Base-by-base conservation (phyloP, 257 asterid genomes). In the Perilla frutescens region DNA sequence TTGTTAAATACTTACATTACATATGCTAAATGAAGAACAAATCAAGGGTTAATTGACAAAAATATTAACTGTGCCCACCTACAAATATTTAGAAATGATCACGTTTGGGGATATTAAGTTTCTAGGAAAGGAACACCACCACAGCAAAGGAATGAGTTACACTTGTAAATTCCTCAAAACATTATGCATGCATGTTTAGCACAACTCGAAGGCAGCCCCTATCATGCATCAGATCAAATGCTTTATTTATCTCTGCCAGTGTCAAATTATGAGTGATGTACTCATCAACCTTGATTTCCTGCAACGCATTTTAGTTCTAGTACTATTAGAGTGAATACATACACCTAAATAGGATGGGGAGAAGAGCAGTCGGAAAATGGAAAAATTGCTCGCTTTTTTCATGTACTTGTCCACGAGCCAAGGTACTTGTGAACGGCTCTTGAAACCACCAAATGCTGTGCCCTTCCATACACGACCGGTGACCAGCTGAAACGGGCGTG, bases 401-500 rank as follows among this genome's bases (percentile, higher is more conserved):
- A 93, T 43, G 43, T 93, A 93, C 80, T 91, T 91, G 9, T 91
- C 97, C 13, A 93, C 98, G 29, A 93, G 96, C 91, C 94, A 85
- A 62, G 98, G 96, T 6, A 93, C 97, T 79, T 91, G 98, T 9
- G 98, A 91, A 62, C 97, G 96, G 77, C 96, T 91, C 84, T 93
- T 91, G 83, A 91, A 93, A 47, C 98, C 97, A 62, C 98, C 96
- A 82, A 93, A 93, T 6, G 97, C 96, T 1, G 98, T 93, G 71
- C 98, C 98, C 84, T 93, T 93, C 98, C 98, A 93, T 7, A 93
- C 98, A 43, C 98, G 98, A 36, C 98, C 98, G 0, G 97, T 93
- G 70, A 93, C 98, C 75, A 93, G 90, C 84, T 91, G 97, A 77
- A 93, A 93, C 3, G 98, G 97, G 45, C 96, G 96, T 3, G 98